phyloP scores from a whole-genome alignment of 1,139 yeast genomes.

The Geotrichum europaeum region DNA sequence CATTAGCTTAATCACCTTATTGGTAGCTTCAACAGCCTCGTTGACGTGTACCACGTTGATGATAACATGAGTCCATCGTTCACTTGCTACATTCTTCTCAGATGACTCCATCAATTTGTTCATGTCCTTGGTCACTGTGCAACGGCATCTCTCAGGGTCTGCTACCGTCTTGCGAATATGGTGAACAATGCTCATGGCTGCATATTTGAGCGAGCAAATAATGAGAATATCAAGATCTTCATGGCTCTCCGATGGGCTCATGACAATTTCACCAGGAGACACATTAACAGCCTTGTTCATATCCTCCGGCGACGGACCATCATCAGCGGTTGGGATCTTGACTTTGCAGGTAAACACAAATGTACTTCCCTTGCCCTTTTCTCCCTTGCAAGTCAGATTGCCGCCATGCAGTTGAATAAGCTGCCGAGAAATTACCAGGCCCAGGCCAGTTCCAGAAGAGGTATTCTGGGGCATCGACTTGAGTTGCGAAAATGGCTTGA shows the following conservation, averaged over 20 bases:
- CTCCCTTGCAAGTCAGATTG: slow-evolving; percentile 61
- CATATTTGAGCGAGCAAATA: slow-evolving; percentile 30
- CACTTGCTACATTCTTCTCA: neutral
- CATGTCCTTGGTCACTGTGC: slow-evolving; percentile 21
- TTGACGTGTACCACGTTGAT: slow-evolving; percentile 27
- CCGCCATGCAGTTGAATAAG: slow-evolving; percentile 84
- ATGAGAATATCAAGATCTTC: slow-evolving; percentile 26
- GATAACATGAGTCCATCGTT: slow-evolving; percentile 32
- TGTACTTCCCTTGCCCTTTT: slow-evolving; percentile 72
- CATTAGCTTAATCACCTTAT: slow-evolving; percentile 6
- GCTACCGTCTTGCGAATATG: slow-evolving; percentile 32
- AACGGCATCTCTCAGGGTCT: slow-evolving; percentile 25
- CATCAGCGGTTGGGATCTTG: slow-evolving; percentile 28
- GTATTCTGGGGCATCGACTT: slow-evolving; percentile 6
- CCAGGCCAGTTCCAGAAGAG: slow-evolving; percentile 75
- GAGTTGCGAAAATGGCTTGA: slow-evolving; percentile 91
- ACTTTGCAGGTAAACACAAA: slow-evolving; percentile 40
- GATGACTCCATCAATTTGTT: slow-evolving; percentile 9
- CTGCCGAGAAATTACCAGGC: slow-evolving; percentile 79
- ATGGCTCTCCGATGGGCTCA: slow-evolving; percentile 4
- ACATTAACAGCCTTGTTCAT: slow-evolving; percentile 19
- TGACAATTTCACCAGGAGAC: slow-evolving; percentile 6
- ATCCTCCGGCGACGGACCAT: slow-evolving; percentile 26
- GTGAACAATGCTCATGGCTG: slow-evolving; percentile 31
- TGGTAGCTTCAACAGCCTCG: slow-evolving; percentile 21